Base-by-base conservation (phyloP, 257 asterid species). In the Mitragyna speciosa region DNA sequence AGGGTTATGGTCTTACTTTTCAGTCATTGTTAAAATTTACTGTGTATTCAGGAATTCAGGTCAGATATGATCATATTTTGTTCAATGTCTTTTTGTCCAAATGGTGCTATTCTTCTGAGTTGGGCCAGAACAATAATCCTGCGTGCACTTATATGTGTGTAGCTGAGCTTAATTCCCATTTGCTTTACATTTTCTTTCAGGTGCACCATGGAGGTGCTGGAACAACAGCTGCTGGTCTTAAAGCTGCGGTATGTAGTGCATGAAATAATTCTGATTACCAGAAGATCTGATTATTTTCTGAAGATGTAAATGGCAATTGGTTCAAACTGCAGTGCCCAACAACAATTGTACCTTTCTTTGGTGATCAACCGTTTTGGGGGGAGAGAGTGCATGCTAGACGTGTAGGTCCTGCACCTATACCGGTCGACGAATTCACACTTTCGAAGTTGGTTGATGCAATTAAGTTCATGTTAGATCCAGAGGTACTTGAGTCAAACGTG, bases 171-270 rank as follows among this genome's bases (percentile, higher is more conserved):
- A 39, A 58, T 58, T 24, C 56, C 36, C 52, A 36, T 31, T 49
- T 58, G 66, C 30, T 77, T 82, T 69, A 66, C 45, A 22, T 36
- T 65, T 77, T 67, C 64, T 84, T 82, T 79, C 92, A 93, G 98
- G 99, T 95, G 79, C 99, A 95, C 91, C 99, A 94, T 81, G 99
- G 98, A 33, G 99, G 98, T 79, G 98, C 97, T 28, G 97, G 99
- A 85, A 95, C 99, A 75, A 95, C 98, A 22, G 99, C 98, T 72
- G 97, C 98, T 81, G 98, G 99, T 86, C 98, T 95, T 79, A 92
- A 88, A 85, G 98, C 99, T 71, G 97, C 99, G 87, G 98, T 95
- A 91, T n/a, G 69, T 71, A 28, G 54, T 47, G 56, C 58, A 48
- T 64, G 43, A 56, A 41, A 43, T 64, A 51, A 43, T 74, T 30